A percentile compares a stretch with the other conserved stretches of the same genome.
Conservation (phyloP, 768 basidiomycete genomes). For the Tulasnella sp. region DNA sequence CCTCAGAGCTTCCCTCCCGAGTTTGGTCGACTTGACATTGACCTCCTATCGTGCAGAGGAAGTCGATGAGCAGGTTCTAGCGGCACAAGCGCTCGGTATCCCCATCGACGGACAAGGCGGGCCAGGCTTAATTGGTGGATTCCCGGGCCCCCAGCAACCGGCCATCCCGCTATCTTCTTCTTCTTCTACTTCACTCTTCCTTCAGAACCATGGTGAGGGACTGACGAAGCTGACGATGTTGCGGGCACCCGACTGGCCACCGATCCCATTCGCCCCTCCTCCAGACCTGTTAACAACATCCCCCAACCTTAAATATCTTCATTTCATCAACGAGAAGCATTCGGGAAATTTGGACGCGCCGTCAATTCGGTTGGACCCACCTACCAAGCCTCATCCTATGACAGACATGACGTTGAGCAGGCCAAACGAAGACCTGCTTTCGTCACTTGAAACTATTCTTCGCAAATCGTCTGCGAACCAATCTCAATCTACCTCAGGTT, state of each 20-base stretch:
- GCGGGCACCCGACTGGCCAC: conserved; percentile 22
- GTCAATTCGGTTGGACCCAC: conserved; percentile 9
- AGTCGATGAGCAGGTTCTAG: conserved; percentile 37
- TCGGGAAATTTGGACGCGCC: not conserved
- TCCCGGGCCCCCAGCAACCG: conserved; percentile 39
- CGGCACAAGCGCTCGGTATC: conserved; percentile 44
- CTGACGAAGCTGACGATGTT: conserved; percentile 16
- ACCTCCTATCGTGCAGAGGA: conserved; percentile 65
- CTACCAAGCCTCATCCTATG: conserved; percentile 11
- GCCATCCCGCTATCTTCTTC: conserved; percentile 35
- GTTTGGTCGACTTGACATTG: conserved; percentile 53
- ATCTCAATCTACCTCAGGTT: not conserved
- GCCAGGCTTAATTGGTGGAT: conserved; percentile 11
- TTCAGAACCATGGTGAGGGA: conserved; percentile 19
- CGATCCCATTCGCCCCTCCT: conserved; percentile 18
- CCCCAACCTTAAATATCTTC: not conserved
- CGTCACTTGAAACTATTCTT: not conserved
- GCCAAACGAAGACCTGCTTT: conserved; percentile 5
- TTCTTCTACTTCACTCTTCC: conserved; percentile 18
- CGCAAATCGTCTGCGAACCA: not conserved
- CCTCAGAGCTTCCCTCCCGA: conserved; percentile 52
- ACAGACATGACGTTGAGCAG: not conserved
- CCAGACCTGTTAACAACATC: not conserved
- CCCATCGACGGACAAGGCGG: not conserved
- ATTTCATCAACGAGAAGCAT: conserved; percentile 6